Conservation (phyloP, 306 rosid genomes). For the Rosa rugosa region DNA sequence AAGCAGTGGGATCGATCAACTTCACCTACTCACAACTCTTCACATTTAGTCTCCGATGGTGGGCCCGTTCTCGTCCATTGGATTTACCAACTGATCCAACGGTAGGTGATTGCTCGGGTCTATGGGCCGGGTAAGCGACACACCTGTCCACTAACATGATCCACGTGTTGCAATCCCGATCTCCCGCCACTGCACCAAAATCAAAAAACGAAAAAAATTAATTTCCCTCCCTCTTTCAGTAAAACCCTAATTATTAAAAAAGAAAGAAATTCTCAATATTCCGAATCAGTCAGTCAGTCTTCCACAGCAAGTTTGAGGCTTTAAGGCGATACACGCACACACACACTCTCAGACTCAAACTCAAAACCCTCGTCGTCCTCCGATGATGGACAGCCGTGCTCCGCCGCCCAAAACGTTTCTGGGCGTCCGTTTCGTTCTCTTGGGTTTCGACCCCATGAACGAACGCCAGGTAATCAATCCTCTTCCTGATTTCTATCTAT, state of each 20-base stretch:
- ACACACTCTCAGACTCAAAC: background rate
- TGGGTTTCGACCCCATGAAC: slow-evolving; percentile 50
- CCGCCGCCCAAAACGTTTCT: slow-evolving; percentile 40
- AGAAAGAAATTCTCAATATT: too few relatives aligned
- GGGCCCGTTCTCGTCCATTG: too few relatives aligned
- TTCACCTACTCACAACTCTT: too few relatives aligned
- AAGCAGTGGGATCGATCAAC: too few relatives aligned
- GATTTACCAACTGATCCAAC: background rate
- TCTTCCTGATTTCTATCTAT: background rate
- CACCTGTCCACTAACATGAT: background rate
- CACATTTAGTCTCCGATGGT: too few relatives aligned
- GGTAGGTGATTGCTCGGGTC: background rate
- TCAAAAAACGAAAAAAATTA: slow-evolving; percentile 32
- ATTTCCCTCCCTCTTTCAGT: slow-evolving; percentile 19
- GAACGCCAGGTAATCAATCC: slow-evolving; percentile 50
- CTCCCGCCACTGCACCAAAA: slow-evolving; percentile 38
- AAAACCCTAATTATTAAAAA: background rate
- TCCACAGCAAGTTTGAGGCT: slow-evolving; percentile 32
- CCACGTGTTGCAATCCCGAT: slow-evolving; percentile 28
- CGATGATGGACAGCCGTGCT: background rate
- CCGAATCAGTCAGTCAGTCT: slow-evolving; percentile 21
- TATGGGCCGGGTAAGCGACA: background rate
- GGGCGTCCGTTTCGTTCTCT: slow-evolving; percentile 64
- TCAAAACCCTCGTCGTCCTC: background rate
- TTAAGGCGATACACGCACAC: background rate